Conservation (phyloP, 345 rosid genomes). For the Clarkia xantiana region DNA sequence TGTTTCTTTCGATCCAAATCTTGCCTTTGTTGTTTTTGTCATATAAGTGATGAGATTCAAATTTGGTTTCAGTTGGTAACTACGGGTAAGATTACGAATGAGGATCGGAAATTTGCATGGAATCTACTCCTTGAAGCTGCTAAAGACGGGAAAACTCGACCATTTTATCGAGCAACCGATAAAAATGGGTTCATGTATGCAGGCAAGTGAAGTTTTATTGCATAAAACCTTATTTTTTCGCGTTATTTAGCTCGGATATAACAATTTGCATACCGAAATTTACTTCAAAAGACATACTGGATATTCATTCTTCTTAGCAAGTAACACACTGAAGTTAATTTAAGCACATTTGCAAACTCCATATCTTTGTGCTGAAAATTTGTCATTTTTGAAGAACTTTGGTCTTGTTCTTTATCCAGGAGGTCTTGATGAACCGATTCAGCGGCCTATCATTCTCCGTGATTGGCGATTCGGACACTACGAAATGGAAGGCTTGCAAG, state of each 20-base stretch:
- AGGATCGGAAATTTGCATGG: constrained; percentile 64
- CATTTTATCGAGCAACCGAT: constrained; percentile 68
- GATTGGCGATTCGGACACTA: constrained; percentile 98
- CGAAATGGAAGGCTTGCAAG: constrained; percentile 90
- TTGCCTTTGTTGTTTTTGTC: neutral
- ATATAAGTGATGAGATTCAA: neutral
- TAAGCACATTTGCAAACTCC: too few relatives aligned
- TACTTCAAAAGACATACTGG: too few relatives aligned
- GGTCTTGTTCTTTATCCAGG: constrained; percentile 23
- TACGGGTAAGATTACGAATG: constrained; percentile 46
- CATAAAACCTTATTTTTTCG: neutral
- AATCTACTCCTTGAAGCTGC: constrained; percentile 57
- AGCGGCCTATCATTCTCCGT: constrained; percentile 36
- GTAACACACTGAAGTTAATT: too few relatives aligned
- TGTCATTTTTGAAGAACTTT: constrained; percentile 1
- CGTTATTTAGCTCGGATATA: too few relatives aligned
- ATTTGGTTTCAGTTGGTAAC: constrained; percentile 42
- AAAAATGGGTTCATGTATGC: constrained; percentile 80
- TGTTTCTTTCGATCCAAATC: too few relatives aligned
- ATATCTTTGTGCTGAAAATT: neutral
- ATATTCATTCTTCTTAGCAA: too few relatives aligned
- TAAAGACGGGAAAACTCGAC: constrained; percentile 39
- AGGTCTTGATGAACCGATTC: constrained; percentile 67
- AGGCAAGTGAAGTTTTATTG: constrained; percentile 27
- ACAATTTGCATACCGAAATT: too few relatives aligned